phyloP scores from a whole-genome alignment of 352 stramenopile species.

The Globisporangium nodosum region DNA sequence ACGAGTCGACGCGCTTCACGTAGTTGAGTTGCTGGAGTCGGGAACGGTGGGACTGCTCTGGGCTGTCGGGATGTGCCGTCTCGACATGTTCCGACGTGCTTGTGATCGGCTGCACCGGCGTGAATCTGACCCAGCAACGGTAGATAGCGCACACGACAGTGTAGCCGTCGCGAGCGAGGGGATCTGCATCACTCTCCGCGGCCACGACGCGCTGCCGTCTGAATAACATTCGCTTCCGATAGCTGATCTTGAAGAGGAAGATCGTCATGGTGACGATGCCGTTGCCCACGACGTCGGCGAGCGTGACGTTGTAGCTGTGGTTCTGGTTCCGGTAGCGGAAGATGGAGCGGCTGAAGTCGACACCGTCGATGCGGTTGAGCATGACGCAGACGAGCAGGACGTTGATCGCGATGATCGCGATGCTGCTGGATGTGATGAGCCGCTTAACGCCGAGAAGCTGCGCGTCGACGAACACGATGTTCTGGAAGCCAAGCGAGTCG shows the following conservation, averaged over 20 bases:
- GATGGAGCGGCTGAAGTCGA: slow-evolving; percentile 7
- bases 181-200: not conserved
- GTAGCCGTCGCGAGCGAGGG: not conserved
- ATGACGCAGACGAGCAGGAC: slow-evolving; percentile 21
- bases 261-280: slow-evolving; percentile 19
- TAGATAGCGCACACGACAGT: slow-evolving; percentile 21
- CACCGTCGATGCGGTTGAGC: slow-evolving; percentile 15
- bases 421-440: slow-evolving; percentile 3
- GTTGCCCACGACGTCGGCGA: slow-evolving; percentile 22
- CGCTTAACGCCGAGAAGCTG: slow-evolving; percentile 20
- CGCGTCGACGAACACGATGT: slow-evolving; percentile 24
- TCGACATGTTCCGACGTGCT: not conserved
- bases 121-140: slow-evolving; percentile 5
- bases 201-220: not conserved
- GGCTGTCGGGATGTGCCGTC: not conserved
- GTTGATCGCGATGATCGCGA: slow-evolving; percentile 12
- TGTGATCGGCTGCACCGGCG: not conserved
- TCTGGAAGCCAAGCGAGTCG: slow-evolving; percentile 25
- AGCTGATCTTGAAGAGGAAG: slow-evolving; percentile 21
- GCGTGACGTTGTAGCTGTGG: slow-evolving; percentile 12
- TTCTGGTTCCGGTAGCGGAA: slow-evolving; percentile 16
- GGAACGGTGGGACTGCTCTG: not conserved
- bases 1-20: slow-evolving; percentile 1
- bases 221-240: slow-evolving; percentile 15
- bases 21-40: slow-evolving; percentile 10